Conservation (phyloP, 495 filamentous ascomycete species). For the Hypoxylon lenormandii region DNA sequence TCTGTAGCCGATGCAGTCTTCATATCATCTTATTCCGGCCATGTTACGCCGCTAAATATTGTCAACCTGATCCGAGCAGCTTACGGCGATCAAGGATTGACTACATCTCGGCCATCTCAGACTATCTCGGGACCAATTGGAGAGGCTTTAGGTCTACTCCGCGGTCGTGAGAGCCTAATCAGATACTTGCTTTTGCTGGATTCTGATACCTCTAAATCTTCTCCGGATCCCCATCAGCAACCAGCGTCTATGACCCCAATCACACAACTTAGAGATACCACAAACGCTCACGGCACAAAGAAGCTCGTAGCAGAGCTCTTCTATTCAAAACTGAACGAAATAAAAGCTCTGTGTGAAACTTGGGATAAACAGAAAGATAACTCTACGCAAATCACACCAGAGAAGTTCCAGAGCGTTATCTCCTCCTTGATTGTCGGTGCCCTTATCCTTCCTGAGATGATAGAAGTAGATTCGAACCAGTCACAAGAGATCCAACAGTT, state of each 20-base stretch:
- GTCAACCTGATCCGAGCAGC: slow-evolving; percentile 61
- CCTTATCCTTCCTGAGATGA: slow-evolving; percentile 59
- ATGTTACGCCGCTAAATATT: slow-evolving; percentile 58
- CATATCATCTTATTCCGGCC: slow-evolving; percentile 55
- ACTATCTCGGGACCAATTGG: slow-evolving; percentile 55
- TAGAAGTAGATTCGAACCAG: slow-evolving; percentile 55
- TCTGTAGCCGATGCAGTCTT: slow-evolving; percentile 53
- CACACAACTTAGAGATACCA: slow-evolving; percentile 49
- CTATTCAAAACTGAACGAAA: slow-evolving; percentile 60
- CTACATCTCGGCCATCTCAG: slow-evolving; percentile 43
- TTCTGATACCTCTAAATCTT: slow-evolving; percentile 18
- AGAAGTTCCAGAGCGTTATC: slow-evolving; percentile 62
- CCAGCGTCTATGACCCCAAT: not conserved
- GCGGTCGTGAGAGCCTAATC: slow-evolving; percentile 46
- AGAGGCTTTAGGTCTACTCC: slow-evolving; percentile 41
- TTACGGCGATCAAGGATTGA: slow-evolving; percentile 51
- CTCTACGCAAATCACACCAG: slow-evolving; percentile 55
- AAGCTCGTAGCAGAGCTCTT: slow-evolving; percentile 64
- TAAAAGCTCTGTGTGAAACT: slow-evolving; percentile 53
- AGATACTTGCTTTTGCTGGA: slow-evolving; percentile 59
- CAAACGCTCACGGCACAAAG: slow-evolving; percentile 57
- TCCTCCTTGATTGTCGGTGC: slow-evolving; percentile 58
- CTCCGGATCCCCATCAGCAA: slow-evolving; percentile 6
- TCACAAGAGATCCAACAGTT: slow-evolving; percentile 56
- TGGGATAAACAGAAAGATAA: slow-evolving; percentile 62